Evolutionary conservation across 129 eudicot genomes (phyloP).

Genomic region (Gnaphalium uliginosum): DNA sequence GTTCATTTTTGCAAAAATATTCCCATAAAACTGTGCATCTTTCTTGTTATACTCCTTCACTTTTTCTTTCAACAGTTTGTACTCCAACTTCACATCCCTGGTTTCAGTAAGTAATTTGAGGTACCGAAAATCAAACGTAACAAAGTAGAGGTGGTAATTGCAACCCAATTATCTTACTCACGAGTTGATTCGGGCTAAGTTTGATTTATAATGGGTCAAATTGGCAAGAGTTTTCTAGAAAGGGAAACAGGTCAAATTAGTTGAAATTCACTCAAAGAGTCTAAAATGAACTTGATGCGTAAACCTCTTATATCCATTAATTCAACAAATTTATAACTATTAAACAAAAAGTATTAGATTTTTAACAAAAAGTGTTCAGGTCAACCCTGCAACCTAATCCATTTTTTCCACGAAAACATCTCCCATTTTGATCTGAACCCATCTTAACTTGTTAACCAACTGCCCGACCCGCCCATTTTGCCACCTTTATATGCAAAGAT

Average conservation of each 20-base stretch:
- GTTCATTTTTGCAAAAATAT: conserved; percentile 39
- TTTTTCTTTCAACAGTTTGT: conserved; percentile 47
- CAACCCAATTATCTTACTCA: background rate
- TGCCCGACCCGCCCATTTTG: background rate
- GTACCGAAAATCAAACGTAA: conserved; percentile 8
- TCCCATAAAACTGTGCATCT: conserved; percentile 37
- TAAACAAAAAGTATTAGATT: no score
- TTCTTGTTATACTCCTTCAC: conserved; percentile 48
- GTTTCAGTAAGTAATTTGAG: background rate
- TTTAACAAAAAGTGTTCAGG: background rate
- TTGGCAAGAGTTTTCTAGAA: background rate
- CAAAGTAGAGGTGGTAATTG: background rate
- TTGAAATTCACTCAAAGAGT: background rate
- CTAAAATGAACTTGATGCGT: background rate
- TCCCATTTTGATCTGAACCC: background rate
- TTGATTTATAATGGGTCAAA: background rate
- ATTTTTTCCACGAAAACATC: background rate
- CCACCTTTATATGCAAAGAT: background rate
- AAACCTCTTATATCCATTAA: background rate
- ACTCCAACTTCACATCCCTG: conserved; percentile 56
- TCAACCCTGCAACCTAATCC: background rate
- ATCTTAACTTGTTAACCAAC: background rate
- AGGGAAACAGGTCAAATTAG: background rate
- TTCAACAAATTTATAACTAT: no score
- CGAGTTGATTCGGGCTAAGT: background rate